Evolutionary conservation across 768 basidiomycete genomes (phyloP), one percentile per base, ranked within the genome.

Genomic region (Kwoniella sp.): DNA sequence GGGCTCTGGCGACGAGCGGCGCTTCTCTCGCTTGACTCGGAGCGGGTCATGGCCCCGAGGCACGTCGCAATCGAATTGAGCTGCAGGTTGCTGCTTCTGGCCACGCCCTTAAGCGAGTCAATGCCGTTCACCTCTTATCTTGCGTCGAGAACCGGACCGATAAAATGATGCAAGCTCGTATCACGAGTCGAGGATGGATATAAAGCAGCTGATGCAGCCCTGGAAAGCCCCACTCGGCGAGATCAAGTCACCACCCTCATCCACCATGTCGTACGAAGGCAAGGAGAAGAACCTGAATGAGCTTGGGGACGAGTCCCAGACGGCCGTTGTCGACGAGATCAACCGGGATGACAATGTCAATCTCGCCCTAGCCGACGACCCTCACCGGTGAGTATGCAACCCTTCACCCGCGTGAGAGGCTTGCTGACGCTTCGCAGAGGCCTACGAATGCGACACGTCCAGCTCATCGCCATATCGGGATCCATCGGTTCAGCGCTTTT

Each of bases 401-500:
- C 26, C 5, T 17, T 26, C 10, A 45, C 25, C 6, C 5, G 8
- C 26, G 34, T 20, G 14, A n/a, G n/a, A n/a, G n/a, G n/a, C n/a
- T n/a, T n/a, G n/a, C n/a, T n/a, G n/a, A n/a, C n/a, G n/a, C n/a
- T 11, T 27, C 20, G n/a, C 37, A 59, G 57, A 26, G 64, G 64
- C 38, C 53, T 66, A 5, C 51, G 49, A 15, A 54, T 60, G 55
- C 38, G 64, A 36, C 64, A 66, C 54, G 41, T 66, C 34, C 64
- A 66, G 33, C 48, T 66, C 19, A 66, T 66, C n/a, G 59, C 61
- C 17, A 63, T 66, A 29, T 52, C 58, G 5, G 64, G 64, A 23
- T 40, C 58, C 14, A 66, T 66, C 37, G 64, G 64, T n/a, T 46
- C 55, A 2, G 61, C 46, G 0, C 31, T 66, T 1, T 66, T 63